Conservation (phyloP, 2,329 filamentous ascomycete genomes). For the Coniella lustricola region DNA sequence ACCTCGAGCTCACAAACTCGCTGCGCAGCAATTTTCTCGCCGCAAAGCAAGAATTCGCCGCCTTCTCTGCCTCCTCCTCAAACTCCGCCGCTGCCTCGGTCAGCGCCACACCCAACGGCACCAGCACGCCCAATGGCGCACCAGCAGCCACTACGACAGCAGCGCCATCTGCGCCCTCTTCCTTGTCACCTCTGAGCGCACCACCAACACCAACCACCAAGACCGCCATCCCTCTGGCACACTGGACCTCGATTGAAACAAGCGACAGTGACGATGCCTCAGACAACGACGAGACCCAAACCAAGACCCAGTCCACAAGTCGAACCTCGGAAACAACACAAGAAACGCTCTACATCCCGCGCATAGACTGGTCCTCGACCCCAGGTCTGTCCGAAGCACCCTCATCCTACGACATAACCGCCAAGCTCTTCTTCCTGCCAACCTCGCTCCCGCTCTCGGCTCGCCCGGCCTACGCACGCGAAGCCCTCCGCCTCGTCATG, state of each 20-base stretch:
- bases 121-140: conserved; percentile 6
- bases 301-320: no score
- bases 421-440: conserved; percentile 90
- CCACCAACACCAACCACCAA: conserved; percentile 19
- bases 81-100: conserved; percentile 16
- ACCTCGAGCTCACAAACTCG: conserved; percentile 85
- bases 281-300: no score
- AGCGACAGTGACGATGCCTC: conserved; percentile 37
- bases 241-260: conserved; percentile 65
- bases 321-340: no score
- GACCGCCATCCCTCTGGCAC: conserved; percentile 25
- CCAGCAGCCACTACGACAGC: no score
- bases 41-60: conserved; percentile 57
- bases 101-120: conserved; percentile 19
- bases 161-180: no score
- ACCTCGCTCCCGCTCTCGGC: conserved; percentile 52
- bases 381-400: conserved; percentile 73
- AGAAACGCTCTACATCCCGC: conserved; percentile 61
- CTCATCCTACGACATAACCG: conserved; percentile 84
- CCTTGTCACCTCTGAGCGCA: conserved; percentile 4
- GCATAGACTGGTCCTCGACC: conserved; percentile 59
- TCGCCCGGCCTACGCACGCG: conserved; percentile 63
- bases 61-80: conserved; percentile 18
- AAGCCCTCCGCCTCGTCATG: conserved; percentile 73
- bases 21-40: conserved; percentile 76